Evolutionary conservation across 2,329 filamentous ascomycete species (phyloP).

Genomic region (Aspergillus brunneoviolaceus): DNA sequence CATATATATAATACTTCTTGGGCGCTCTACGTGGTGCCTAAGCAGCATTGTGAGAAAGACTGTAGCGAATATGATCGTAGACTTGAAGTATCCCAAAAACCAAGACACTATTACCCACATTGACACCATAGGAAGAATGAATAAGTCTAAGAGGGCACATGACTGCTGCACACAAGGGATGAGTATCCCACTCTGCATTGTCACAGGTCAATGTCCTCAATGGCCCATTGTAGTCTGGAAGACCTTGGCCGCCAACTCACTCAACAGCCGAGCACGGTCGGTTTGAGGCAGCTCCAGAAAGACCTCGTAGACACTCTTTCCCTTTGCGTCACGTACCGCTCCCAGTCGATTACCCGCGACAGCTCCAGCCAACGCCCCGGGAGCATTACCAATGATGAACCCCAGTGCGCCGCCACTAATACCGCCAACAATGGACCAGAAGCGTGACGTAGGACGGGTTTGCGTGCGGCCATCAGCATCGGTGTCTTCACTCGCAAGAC

Average conservation of each 20-base stretch:
- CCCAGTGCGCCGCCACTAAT: constrained; percentile 85
- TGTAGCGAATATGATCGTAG: no score
- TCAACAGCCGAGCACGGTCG: constrained; percentile 77
- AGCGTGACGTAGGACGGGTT: constrained; percentile 62
- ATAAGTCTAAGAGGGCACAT: neutral
- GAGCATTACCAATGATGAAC: constrained; percentile 92
- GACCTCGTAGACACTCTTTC: constrained; percentile 92
- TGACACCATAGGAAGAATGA: neutral
- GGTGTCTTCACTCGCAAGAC: constrained; percentile 68
- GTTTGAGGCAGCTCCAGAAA: constrained; percentile 81
- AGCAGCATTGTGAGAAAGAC: no score
- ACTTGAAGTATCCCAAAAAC: no score
- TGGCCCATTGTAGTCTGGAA: constrained; percentile 54
- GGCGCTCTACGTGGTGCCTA: no score
- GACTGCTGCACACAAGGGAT: neutral
- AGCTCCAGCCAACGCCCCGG: constrained; percentile 82
- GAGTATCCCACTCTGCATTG: neutral
- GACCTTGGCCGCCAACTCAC: constrained; percentile 80
- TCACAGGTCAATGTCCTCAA: constrained; percentile 8
- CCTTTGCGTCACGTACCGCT: constrained; percentile 81
- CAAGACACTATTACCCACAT: no score
- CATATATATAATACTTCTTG: no score
- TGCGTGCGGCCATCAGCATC: constrained; percentile 48
- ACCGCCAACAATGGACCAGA: constrained; percentile 85
- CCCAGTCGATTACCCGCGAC: constrained; percentile 93